These are phyloP conservation scores for Dryas drummondii DNA, from an alignment of 306 rosid genomes.

Conservation along the genomic window DNA sequence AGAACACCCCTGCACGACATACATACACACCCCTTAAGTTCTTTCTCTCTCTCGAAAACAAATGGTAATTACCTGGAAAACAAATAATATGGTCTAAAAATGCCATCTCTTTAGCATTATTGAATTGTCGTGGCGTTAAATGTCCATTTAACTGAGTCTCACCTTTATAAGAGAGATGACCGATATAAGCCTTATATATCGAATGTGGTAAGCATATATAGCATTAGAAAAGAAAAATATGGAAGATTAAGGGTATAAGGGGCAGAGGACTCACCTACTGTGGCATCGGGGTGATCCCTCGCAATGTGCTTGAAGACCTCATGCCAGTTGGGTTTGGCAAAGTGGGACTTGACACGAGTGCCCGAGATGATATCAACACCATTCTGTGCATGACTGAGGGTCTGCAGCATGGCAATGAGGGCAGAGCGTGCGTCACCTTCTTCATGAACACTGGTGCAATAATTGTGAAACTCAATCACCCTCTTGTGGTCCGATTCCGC, in stretches of 20 bases:
- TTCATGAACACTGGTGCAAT: conserved; percentile 72
- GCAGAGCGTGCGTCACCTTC: conserved; percentile 83
- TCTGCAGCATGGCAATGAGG: conserved; percentile 64
- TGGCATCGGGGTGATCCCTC: conserved; percentile 38
- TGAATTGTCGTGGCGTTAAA: too few species aligned
- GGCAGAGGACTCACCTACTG: conserved; percentile 47
- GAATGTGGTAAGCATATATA: background rate
- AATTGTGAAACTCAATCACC: conserved; percentile 60
- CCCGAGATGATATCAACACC: conserved; percentile 69
- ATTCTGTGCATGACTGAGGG: conserved; percentile 59
- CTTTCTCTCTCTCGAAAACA: background rate
- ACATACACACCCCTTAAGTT: background rate
- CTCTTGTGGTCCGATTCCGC: conserved; percentile 54
- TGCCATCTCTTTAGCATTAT: too few species aligned
- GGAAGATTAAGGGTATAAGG: background rate
- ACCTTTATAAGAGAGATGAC: too few species aligned
- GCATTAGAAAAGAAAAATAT: conserved; percentile 15
- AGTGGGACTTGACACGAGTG: conserved; percentile 61
- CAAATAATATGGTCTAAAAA: too few species aligned
- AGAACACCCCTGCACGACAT: conserved; percentile 60
- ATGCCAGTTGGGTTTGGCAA: conserved; percentile 72
- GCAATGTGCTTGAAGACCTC: conserved; percentile 64
- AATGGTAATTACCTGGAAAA: too few species aligned
- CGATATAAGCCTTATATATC: too few species aligned
- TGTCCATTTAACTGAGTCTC: too few species aligned